Conservation (phyloP, 2,329 filamentous ascomycete genomes). For the Penicillium sp. region DNA sequence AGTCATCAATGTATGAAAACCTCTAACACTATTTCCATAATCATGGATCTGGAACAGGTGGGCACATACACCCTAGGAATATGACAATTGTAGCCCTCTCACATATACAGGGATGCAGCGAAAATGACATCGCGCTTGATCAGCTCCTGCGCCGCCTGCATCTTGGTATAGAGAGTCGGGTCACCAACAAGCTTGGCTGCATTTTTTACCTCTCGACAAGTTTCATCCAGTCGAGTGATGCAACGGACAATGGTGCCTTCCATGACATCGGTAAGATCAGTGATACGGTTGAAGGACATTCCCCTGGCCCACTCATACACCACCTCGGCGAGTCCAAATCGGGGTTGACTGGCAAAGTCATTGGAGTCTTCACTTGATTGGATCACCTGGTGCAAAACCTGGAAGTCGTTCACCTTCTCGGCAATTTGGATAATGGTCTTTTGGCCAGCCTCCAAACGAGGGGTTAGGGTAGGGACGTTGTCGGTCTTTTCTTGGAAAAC, state of each 20-base stretch:
- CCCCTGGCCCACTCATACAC: slow-evolving; percentile 98
- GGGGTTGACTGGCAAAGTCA: slow-evolving; percentile 81
- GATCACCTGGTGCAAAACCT: slow-evolving; percentile 89
- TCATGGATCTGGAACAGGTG: background rate
- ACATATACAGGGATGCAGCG: slow-evolving; percentile 86
- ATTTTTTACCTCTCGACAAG: slow-evolving; percentile 95
- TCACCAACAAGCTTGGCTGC: slow-evolving; percentile 94
- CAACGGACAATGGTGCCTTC: slow-evolving; percentile 96
- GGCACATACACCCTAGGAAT: background rate
- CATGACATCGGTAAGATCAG: slow-evolving; percentile 89
- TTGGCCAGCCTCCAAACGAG: slow-evolving; percentile 76
- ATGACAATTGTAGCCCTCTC: background rate
- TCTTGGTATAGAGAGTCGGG: slow-evolving; percentile 89
- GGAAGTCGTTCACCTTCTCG: slow-evolving; percentile 87
- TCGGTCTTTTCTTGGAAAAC: slow-evolving; percentile 98
- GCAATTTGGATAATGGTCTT: slow-evolving; percentile 85
- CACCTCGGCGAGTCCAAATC: slow-evolving; percentile 94
- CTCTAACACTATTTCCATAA: background rate
- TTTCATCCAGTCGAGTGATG: slow-evolving; percentile 92
- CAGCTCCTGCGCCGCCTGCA: slow-evolving; percentile 95
- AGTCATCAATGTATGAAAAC: too few species aligned
- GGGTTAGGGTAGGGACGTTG: slow-evolving; percentile 73
- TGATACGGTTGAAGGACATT: slow-evolving; percentile 98
- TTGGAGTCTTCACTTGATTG: slow-evolving; percentile 86
- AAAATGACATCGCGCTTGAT: slow-evolving; percentile 96